phyloP scores from a whole-genome alignment of 768 basidiomycete species.

The Hebeloma cylindrosporum region DNA sequence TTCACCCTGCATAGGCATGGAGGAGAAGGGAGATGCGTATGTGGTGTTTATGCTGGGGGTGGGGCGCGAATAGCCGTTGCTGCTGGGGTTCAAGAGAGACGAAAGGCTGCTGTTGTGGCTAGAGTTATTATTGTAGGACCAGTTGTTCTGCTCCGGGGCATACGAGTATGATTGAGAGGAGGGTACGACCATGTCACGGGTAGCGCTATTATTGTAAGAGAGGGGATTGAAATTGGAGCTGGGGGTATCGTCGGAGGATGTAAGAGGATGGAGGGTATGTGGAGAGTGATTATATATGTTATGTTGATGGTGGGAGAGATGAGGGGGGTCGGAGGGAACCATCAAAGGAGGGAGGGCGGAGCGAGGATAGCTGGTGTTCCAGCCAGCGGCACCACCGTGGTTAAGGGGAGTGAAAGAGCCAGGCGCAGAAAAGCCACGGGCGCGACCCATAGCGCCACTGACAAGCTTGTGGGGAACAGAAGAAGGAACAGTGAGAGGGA shows the following conservation, averaged over 20 bases:
- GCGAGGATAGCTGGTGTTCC: constrained; percentile 61
- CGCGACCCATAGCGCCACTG: constrained; percentile 46
- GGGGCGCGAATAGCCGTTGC: constrained; percentile 55
- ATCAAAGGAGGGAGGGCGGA: constrained; percentile 77
- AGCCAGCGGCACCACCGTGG: constrained; percentile 55
- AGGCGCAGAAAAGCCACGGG: constrained; percentile 82
- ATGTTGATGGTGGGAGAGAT: constrained; percentile 53
- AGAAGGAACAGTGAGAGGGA: constrained; percentile 66
- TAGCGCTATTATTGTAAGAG: constrained; percentile 42
- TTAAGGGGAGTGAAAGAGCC: constrained; percentile 74
- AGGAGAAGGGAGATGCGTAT: constrained; percentile 69
- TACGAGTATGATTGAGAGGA: constrained; percentile 56
- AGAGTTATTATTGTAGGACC: constrained; percentile 51
- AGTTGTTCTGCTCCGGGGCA: constrained; percentile 51
- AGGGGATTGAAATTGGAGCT: constrained; percentile 45
- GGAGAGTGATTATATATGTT: constrained; percentile 61
- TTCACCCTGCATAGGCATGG: constrained; percentile 65
- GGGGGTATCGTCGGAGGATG: constrained; percentile 70
- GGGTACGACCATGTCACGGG: constrained; percentile 42
- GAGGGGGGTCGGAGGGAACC: constrained; percentile 73
- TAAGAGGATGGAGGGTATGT: constrained; percentile 64
- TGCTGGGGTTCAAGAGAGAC: constrained; percentile 74
- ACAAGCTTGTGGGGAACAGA: constrained; percentile 41
- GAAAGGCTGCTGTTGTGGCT: constrained; percentile 74
- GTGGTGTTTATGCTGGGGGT: constrained; percentile 72